phyloP scores from a whole-genome alignment of 192 early-diverging fungal genomes.

The Dispira simplex region DNA sequence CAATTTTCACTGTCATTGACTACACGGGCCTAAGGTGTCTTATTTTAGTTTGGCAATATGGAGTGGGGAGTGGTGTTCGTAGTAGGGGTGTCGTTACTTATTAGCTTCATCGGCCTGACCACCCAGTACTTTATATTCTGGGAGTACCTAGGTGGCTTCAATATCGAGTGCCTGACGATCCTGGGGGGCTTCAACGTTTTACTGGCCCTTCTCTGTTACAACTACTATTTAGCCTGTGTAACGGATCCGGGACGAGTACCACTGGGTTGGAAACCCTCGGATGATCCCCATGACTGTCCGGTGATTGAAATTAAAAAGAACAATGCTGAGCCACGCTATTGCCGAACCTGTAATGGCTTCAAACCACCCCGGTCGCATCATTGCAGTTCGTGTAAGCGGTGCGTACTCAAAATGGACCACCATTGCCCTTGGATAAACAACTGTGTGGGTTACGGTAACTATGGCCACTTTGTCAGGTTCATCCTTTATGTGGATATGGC shows the following conservation, averaged over 20 bases:
- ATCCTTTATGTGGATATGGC: constrained; percentile 45
- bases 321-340: constrained; percentile 51
- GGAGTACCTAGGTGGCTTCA: constrained; percentile 28
- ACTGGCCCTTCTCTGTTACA: constrained; percentile 63
- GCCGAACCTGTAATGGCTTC: constrained; percentile 35
- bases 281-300: constrained; percentile 23
- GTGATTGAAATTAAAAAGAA: constrained; percentile 48
- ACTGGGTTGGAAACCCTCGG: constrained; percentile 21
- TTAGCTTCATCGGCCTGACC: constrained; percentile 40
- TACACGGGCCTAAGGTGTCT: no score
- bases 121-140: constrained; percentile 49
- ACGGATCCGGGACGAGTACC: constrained; percentile 77
- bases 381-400: constrained; percentile 53
- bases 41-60: not conserved
- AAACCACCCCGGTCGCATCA: constrained; percentile 75
- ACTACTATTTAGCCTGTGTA: constrained; percentile 65
- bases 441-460: constrained; percentile 66
- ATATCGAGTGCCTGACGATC: constrained; percentile 23
- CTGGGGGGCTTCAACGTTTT: constrained; percentile 64
- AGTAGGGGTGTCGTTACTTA: constrained; percentile 35
- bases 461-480: constrained; percentile 67
- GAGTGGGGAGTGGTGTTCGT: constrained; percentile 17
- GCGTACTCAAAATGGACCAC: constrained; percentile 77
- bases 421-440: constrained; percentile 88
- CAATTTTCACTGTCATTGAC: no score